These are phyloP conservation scores for Cutaneotrichosporon arboriforme DNA, from an alignment of 1,284 basidiomycete species.

Conservation along the genomic window DNA sequence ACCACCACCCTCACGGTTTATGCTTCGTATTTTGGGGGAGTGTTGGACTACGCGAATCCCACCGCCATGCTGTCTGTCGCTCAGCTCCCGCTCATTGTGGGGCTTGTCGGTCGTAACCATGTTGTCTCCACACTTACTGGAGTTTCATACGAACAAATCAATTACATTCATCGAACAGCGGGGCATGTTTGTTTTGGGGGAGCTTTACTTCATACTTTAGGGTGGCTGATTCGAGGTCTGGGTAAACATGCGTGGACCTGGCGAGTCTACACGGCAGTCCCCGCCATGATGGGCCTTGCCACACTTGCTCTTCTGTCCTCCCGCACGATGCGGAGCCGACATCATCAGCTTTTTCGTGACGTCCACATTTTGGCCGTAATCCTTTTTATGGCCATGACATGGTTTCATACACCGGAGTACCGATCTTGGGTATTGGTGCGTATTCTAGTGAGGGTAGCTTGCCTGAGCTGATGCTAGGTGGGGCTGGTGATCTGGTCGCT, in stretches of 20 bases:
- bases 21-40: not conserved
- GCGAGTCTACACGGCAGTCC: constrained; percentile 1
- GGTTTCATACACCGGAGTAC: constrained; percentile 14
- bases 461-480: not conserved
- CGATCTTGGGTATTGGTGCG: constrained; percentile 1
- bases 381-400: constrained; percentile 19
- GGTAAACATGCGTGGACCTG: constrained; percentile 13
- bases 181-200: constrained; percentile 27
- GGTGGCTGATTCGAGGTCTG: constrained; percentile 15
- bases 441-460: not conserved
- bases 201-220: constrained; percentile 29
- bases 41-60: constrained; percentile 1
- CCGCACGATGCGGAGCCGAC: constrained; percentile 19
- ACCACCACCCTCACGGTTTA: not conserved
- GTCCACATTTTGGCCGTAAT: constrained; percentile 25
- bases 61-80: constrained; percentile 29
- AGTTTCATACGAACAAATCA: constrained; percentile 56
- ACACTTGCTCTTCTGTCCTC: constrained; percentile 43
- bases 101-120: constrained; percentile 62
- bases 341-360: constrained; percentile 5
- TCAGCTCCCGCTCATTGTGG: constrained; percentile 60
- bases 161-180: constrained; percentile 36
- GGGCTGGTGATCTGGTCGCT: constrained; percentile 13
- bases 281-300: constrained; percentile 1
- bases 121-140: constrained; percentile 59